Base-by-base conservation (phyloP, 2,329 filamentous ascomycete genomes). In the Fusarium agapanthi region DNA sequence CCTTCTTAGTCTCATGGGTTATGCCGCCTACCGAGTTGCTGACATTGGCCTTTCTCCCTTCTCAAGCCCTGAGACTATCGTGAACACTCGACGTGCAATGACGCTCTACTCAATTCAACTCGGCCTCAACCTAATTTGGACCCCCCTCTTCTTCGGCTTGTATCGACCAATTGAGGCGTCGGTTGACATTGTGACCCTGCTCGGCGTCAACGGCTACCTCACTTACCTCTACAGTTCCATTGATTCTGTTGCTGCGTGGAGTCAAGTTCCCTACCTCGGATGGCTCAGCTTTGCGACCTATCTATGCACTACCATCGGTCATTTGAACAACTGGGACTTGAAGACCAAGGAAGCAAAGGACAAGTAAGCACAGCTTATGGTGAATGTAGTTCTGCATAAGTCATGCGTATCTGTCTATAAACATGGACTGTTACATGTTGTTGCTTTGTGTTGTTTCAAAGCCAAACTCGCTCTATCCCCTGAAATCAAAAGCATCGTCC, bases 231-330 rank as follows among this genome's bases (percentile, higher is more conserved):
- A 94, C 91, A 89, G 89, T 68, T 86, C 90, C 71, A 88, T 95
- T 51, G 95, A 98, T 80, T 81, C 86, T 26, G 86, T 90, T 13
- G 90, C 94, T 26, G 93, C 90, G 22, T 95, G 90, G 89, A 86
- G 90, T 73, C 87, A 97, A 82, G 88, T 89, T 30, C 95, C 95
- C 1, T 98, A 98, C 79, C 83, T 97, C 32, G 93, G 86, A 22
- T 98, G 95, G 95, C 83, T 98, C 75, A 86, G 90, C 59, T 98
- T 97, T 79, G 95, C 95, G 37, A 94, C 93, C 0, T 98, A 98
- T 79, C 85, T 98, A 58, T 94, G 90, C 77, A 89, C 89, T 3
- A 90, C 90, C 1, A 87, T 90, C 6, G 91, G 92, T 3, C 85
- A 91, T 72, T 80, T 94, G 81, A 95, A 94, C 79, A 81, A 85